Evolutionary conservation across 176 grass and related monocot genomes (phyloP), one percentile per base, ranked within the genome.

Genomic region (Themeda triandra): DNA sequence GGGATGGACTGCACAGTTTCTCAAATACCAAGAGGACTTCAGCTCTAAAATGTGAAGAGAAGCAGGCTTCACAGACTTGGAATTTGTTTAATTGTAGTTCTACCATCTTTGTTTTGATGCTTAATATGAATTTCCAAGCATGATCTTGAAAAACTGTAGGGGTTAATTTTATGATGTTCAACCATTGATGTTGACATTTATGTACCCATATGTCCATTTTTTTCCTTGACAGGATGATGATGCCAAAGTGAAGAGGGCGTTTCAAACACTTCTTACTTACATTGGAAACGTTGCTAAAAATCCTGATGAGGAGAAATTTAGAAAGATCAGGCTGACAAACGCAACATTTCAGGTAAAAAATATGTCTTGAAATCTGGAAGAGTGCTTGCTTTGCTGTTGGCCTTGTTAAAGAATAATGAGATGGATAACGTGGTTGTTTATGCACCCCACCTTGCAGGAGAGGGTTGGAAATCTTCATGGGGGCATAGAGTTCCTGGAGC

Each of bases 221-320:
- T 88, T 27, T 67, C 35, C n/a, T n/a, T 53, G 73, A 41, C 78
- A 99, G 96, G 90, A 96, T 63, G 84, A 99, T 2, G 88, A 94
- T 84, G 93, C 91, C 72, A 94, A 90, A 88, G 93, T 96, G 25
- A 94, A 92, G 82, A 96, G 88, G 84, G 96, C 96, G 31, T 99
- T 96, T 71, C 91, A 96, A 86, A 99, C 96, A 33, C 96, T 99
- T 58, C 91, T 95, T 63, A 92, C 91, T 24, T 96, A 96, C 30
- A 35, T 94, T 4, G 91, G 96, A 29, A 99, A 99, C 27, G 88
- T 94, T 7, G 93, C 82, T 29, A 94, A 90, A 76, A 99, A 85
- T 63, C 96, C 91, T 2, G 88, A 94, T 4, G 93, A 96, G 78
- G 96, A 99, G 69, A 99, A 96, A 89, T 99, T 96, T 60, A 94